A percentile compares a stretch with the other conserved stretches of the same genome.
These are phyloP conservation scores for Chenopodium formosanum DNA, from an alignment of 148 eudicot species.

Conservation along the genomic window DNA sequence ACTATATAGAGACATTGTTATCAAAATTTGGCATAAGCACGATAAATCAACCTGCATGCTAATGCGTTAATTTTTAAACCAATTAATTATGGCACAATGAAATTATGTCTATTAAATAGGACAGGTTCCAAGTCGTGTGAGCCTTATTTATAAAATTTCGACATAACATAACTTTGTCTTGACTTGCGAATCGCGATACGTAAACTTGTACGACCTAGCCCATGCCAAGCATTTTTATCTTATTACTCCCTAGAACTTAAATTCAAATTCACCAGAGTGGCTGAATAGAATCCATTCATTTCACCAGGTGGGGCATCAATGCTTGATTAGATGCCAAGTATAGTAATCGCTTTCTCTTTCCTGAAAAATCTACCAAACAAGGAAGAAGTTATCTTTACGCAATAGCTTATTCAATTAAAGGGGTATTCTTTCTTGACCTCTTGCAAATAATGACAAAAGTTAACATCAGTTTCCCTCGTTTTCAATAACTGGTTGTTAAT, in stretches of 20 bases:
- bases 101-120: no score
- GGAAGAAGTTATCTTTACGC: slow-evolving; percentile 27
- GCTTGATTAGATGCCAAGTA: slow-evolving; percentile 4
- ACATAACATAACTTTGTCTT: no score
- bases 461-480: not conserved
- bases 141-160: no score
- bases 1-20: no score
- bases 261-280: not conserved
- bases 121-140: no score
- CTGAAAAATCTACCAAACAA: slow-evolving; percentile 6
- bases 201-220: no score
- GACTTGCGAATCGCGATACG: fast-evolving
- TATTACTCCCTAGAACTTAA: no score
- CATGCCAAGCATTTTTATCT: no score
- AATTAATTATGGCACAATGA: no score
- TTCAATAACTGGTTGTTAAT: not conserved
- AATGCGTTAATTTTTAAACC: no score
- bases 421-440: slow-evolving; percentile 16
- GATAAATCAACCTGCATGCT: no score
- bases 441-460: slow-evolving; percentile 1
- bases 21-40: no score
- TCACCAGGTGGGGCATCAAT: not conserved
- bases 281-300: not conserved
- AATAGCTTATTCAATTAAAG: slow-evolving; percentile 1
- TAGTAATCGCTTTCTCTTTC: slow-evolving; percentile 6